phyloP scores from a whole-genome alignment of 108 stramenopile species.

The Fragilaria radians region DNA sequence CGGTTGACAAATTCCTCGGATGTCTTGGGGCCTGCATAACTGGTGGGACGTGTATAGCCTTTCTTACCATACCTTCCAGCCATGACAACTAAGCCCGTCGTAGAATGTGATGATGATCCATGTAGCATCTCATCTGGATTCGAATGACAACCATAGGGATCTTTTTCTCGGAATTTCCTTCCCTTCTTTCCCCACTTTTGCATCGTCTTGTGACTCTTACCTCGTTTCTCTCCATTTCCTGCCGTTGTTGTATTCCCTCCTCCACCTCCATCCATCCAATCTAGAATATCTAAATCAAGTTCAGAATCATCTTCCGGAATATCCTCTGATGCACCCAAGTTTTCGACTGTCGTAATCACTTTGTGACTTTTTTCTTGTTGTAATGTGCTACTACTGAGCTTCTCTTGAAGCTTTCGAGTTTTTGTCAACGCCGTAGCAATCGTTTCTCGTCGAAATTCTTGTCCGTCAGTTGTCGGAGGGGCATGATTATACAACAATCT shows the following conservation, averaged over 20 bases:
- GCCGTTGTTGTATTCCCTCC: background rate
- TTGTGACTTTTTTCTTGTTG: background rate
- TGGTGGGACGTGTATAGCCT: conserved; percentile 55
- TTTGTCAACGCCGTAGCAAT: conserved; percentile 51
- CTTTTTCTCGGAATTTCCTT: conserved; percentile 75
- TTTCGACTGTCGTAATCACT: background rate
- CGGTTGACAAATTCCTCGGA: background rate
- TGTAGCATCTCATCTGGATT: conserved; percentile 47
- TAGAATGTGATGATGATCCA: conserved; percentile 4
- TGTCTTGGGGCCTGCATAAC: conserved; percentile 34
- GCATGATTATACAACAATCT: conserved; percentile 90
- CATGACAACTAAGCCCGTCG: conserved; percentile 41
- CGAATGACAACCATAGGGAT: conserved; percentile 86
- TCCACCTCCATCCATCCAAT: conserved; percentile 19
- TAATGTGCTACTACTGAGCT: conserved; percentile 16
- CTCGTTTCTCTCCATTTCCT: conserved; percentile 20
- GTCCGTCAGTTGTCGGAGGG: conserved; percentile 58
- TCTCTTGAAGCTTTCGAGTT: conserved; percentile 58
- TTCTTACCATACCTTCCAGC: conserved; percentile 57
- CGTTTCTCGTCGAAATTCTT: conserved; percentile 57
- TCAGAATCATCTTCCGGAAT: conserved; percentile 20
- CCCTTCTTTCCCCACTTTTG: conserved; percentile 87
- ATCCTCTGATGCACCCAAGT: conserved; percentile 14
- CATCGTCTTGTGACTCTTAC: conserved; percentile 49
- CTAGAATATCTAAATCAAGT: conserved; percentile 37